Conservation (phyloP, 345 rosid genomes). For the Psidium friedrichsthalianum region DNA sequence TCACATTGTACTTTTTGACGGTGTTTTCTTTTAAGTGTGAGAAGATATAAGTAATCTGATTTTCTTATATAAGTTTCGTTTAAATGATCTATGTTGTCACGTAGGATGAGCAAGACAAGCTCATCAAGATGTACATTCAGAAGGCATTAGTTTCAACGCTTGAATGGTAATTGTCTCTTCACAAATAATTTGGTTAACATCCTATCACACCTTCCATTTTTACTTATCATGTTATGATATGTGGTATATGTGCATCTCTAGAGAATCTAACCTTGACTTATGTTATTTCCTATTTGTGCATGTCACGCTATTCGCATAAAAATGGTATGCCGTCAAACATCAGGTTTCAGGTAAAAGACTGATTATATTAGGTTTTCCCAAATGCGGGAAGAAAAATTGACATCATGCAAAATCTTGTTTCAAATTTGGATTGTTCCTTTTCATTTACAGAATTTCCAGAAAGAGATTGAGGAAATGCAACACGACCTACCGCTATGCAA, state of each 20-base stretch:
- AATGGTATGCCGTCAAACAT: neutral
- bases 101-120: neutral
- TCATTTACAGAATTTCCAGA: neutral
- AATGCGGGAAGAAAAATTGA: neutral
- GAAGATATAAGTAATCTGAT: neutral
- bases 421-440: neutral
- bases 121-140: neutral
- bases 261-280: neutral
- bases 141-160: neutral
- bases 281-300: neutral
- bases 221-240: neutral
- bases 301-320: neutral
- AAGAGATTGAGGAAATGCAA: neutral
- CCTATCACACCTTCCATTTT: neutral
- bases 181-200: neutral
- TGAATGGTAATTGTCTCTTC: neutral
- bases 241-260: neutral
- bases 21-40: no score
- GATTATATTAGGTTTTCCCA: neutral
- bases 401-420: neutral
- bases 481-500: neutral
- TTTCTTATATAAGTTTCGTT: neutral
- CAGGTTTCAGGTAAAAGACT: neutral
- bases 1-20: no score
- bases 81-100: neutral